Evolutionary conservation across 192 early-diverging fungal species (phyloP).

Genomic region (Coemansia sp.): DNA sequence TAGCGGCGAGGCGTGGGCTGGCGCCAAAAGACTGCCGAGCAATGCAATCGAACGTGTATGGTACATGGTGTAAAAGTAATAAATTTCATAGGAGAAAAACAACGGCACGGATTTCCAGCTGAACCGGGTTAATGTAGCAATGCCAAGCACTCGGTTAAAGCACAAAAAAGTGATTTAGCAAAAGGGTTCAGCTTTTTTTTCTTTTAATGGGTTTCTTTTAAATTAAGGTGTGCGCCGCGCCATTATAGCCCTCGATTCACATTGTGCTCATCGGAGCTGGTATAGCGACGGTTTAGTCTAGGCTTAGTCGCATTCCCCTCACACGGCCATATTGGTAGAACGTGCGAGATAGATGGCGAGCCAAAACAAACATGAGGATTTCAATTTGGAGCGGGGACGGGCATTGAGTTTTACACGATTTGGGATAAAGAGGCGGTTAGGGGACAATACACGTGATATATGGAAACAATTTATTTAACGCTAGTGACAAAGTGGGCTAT

Average conservation of each 20-base stretch:
- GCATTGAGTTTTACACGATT: neutral
- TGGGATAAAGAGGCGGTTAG: neutral
- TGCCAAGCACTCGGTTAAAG: too few relatives aligned
- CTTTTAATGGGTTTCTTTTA: neutral
- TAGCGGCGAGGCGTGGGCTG: neutral
- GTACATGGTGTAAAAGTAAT: neutral
- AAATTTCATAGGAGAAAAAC: neutral
- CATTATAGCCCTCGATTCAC: slow-evolving; percentile 4
- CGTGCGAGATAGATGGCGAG: slow-evolving; percentile 6
- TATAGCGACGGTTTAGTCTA: slow-evolving; percentile 1
- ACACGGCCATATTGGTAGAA: neutral
- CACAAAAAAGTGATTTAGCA: too few relatives aligned
- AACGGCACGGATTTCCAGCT: too few relatives aligned
- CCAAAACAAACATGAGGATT: slow-evolving; percentile 5
- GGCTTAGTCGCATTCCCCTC: slow-evolving; percentile 6
- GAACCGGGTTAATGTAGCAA: too few relatives aligned
- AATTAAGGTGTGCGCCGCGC: neutral
- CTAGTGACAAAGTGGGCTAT: neutral
- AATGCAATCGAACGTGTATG: neutral
- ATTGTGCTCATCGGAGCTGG: slow-evolving; percentile 4
- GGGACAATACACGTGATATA: slow-evolving; percentile 1
- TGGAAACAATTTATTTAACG: neutral
- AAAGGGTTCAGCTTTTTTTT: too few relatives aligned
- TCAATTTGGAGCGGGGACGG: neutral
- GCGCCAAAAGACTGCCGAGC: neutral